Evolutionary conservation across 2,329 filamentous ascomycete species (phyloP).

Genomic region (Clonostachys sp.): DNA sequence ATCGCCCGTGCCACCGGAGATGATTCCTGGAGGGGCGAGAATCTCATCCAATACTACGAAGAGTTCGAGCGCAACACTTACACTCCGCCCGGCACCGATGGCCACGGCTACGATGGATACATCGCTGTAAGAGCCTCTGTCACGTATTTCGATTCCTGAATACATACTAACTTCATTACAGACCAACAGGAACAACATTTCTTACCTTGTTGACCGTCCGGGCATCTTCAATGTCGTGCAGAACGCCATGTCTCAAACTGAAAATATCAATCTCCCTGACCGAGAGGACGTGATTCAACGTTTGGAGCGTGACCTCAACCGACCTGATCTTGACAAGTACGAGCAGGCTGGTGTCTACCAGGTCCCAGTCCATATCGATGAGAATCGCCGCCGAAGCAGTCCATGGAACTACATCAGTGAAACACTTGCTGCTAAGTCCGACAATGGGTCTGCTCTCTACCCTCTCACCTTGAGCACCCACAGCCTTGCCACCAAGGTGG

Average conservation of each 20-base stretch:
- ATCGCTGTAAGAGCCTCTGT: constrained; percentile 13
- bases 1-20: background rate
- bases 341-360: constrained; percentile 15
- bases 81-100: constrained; percentile 9
- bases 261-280: too few species aligned
- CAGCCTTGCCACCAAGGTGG: constrained; percentile 5
- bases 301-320: constrained; percentile 14
- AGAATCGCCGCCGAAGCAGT: background rate
- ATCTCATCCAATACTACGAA: constrained; percentile 13
- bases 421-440: background rate
- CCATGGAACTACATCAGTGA: background rate
- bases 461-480: constrained; percentile 5
- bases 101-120: constrained; percentile 16
- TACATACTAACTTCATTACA: background rate
- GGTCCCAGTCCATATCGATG: background rate
- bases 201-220: constrained; percentile 6
- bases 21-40: background rate
- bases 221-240: background rate
- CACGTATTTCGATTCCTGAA: background rate
- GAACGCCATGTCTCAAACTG: too few species aligned
- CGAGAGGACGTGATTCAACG: constrained; percentile 4
- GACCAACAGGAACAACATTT: constrained; percentile 12
- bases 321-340: background rate
- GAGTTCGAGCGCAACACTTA: constrained; percentile 17
- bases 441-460: background rate